phyloP scores from a whole-genome alignment of 1,139 yeast species.

The Candida buenavistaensis region DNA sequence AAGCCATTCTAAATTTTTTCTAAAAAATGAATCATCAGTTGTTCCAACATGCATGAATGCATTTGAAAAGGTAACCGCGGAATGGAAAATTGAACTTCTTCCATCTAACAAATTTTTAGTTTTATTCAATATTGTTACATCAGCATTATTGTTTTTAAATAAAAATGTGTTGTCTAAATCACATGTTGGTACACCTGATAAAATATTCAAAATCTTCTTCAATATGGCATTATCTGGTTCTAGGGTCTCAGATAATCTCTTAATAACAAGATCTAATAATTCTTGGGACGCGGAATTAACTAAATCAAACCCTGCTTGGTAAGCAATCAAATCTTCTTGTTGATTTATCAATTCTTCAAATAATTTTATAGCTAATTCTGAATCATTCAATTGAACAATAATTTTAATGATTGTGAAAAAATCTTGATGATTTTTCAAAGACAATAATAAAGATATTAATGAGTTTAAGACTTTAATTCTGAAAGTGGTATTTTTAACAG shows the following conservation, averaged over 20 bases:
- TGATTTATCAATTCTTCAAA: slow-evolving; percentile 59
- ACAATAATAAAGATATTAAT: slow-evolving; percentile 60
- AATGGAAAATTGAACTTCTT: slow-evolving; percentile 89
- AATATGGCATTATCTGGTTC: slow-evolving; percentile 26
- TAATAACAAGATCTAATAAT: slow-evolving; percentile 62
- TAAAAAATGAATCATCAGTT: slow-evolving; percentile 89
- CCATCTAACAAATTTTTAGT: slow-evolving; percentile 85
- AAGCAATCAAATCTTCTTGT: slow-evolving; percentile 57
- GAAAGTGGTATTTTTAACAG: slow-evolving; percentile 60
- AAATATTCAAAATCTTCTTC: slow-evolving; percentile 60
- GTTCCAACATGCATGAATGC: slow-evolving; percentile 98
- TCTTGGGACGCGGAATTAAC: slow-evolving; percentile 92
- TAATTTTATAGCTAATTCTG: slow-evolving; percentile 63
- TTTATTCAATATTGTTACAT: slow-evolving; percentile 75
- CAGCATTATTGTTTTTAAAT: slow-evolving; percentile 85
- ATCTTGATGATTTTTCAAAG: slow-evolving; percentile 69
- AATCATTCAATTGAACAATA: slow-evolving; percentile 83
- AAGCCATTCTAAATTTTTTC: slow-evolving; percentile 91
- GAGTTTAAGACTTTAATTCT: slow-evolving; percentile 63
- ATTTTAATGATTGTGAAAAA: slow-evolving; percentile 78
- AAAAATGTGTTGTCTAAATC: slow-evolving; percentile 89
- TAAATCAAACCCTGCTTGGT: slow-evolving; percentile 93
- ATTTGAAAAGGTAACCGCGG: slow-evolving; percentile 92
- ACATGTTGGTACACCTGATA: slow-evolving; percentile 93
- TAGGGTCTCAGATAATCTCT: slow-evolving; percentile 42